phyloP scores from a whole-genome alignment of 441 rosid species.

The Mallotus japonicus region DNA sequence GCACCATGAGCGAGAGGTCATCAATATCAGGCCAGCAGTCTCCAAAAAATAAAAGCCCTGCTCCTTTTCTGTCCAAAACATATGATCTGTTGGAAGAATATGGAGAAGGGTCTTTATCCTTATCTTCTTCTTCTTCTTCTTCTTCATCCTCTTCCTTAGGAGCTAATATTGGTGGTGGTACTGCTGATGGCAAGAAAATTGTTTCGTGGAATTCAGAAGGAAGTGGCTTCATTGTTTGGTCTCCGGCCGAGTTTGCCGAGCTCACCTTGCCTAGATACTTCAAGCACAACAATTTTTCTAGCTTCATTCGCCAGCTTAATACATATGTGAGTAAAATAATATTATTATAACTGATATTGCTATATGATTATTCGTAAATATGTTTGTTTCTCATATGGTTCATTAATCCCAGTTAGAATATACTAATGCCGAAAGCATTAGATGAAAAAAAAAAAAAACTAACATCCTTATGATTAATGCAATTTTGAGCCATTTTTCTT shows the following conservation, averaged over 20 bases:
- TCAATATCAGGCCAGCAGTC: conserved; percentile 18
- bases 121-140: background rate
- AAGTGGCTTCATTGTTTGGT: conserved; percentile 57
- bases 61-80: conserved; percentile 56
- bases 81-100: conserved; percentile 51
- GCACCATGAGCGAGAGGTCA: background rate
- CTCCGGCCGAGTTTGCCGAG: conserved; percentile 56
- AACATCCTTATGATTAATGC: background rate
- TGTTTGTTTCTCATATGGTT: too few relatives aligned
- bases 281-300: conserved; percentile 81
- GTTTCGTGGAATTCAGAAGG: conserved; percentile 59
- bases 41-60: conserved; percentile 36
- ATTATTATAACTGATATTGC: too few relatives aligned
- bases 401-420: too few relatives aligned
- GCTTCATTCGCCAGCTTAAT: conserved; percentile 82
- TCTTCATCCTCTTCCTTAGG: background rate
- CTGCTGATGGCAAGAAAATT: conserved; percentile 21
- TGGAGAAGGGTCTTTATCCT: conserved; percentile 11
- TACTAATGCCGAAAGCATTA: too few relatives aligned
- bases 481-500: background rate
- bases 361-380: too few relatives aligned
- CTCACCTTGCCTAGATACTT: conserved; percentile 55
- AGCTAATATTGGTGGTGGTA: background rate
- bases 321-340: conserved; percentile 53
- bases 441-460: too few relatives aligned